Percentiles rank a stretch among this genome's conserved stretches.
phyloP scores from a whole-genome alignment of 768 basidiomycete genomes.

The Tephrocybe sp. region DNA sequence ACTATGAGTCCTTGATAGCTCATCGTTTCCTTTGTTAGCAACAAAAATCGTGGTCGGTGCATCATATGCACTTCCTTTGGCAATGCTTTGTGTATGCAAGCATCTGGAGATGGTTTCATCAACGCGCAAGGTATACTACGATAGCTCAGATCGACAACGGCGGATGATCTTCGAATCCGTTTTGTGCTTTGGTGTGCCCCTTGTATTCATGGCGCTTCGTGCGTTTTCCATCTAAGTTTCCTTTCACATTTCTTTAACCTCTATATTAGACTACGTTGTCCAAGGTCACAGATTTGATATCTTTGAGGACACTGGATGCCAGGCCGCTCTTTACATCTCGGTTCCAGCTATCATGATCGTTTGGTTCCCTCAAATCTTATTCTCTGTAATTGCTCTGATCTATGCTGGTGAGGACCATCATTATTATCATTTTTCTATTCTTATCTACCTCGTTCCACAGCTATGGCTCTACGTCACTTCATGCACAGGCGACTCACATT shows the following conservation, averaged over 20 bases:
- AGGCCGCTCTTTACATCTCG: constrained; percentile 22
- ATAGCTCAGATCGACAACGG: constrained; percentile 20
- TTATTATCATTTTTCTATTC: not conserved
- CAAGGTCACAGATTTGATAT: constrained; percentile 42
- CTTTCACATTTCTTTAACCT: no score
- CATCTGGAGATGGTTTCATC: constrained; percentile 25
- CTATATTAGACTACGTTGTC: constrained; percentile 27
- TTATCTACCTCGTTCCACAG: not conserved
- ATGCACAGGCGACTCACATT: constrained; percentile 9
- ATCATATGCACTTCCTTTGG: no score
- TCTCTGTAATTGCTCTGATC: constrained; percentile 15
- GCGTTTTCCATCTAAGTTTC: constrained; percentile 1
- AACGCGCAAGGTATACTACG: not conserved
- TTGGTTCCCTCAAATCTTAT: constrained; percentile 26
- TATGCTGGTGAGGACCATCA: not conserved
- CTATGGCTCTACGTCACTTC: constrained; percentile 13
- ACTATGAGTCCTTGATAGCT: not conserved
- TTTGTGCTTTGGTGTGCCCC: constrained; percentile 31
- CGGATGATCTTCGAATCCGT: constrained; percentile 23
- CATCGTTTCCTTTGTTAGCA: not conserved
- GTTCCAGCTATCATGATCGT: constrained; percentile 26
- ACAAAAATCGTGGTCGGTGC: constrained; percentile 14
- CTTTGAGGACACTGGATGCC: constrained; percentile 37
- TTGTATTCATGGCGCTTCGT: constrained; percentile 30
- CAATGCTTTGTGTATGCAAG: no score